phyloP scores from a whole-genome alignment of 2,329 filamentous ascomycete genomes.

The Sporothrix phasma region DNA sequence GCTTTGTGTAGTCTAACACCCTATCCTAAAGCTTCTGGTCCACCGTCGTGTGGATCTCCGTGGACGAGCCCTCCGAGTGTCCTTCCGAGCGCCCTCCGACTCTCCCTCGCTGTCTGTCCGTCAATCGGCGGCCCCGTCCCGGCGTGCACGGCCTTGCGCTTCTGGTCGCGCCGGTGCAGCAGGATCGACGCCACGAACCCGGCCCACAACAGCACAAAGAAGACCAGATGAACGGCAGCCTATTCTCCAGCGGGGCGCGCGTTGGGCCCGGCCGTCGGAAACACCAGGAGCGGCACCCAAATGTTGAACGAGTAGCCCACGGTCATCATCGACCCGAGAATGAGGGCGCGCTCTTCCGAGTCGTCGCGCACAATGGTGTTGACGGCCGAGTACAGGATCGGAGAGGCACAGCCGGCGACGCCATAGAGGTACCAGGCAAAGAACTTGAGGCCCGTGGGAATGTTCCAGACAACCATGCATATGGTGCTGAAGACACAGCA shows the following conservation, averaged over 20 bases:
- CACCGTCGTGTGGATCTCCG: not conserved
- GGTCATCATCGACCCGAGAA: slow-evolving; percentile 35
- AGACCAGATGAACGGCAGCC: slow-evolving; percentile 39
- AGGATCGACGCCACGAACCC: slow-evolving; percentile 31
- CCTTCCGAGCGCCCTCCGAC: too few species aligned
- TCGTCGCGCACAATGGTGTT: slow-evolving; percentile 33
- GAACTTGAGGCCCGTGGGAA: slow-evolving; percentile 40
- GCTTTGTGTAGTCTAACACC: too few species aligned
- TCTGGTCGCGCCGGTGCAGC: slow-evolving; percentile 23
- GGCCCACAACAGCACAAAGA: slow-evolving; percentile 35
- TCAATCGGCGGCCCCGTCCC: not conserved
- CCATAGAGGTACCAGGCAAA: slow-evolving; percentile 35
- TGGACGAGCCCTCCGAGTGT: too few species aligned
- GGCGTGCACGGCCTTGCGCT: not conserved
- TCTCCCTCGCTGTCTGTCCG: not conserved
- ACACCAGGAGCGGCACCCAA: slow-evolving; percentile 35
- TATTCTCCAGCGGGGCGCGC: slow-evolving; percentile 37
- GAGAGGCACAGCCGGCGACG: slow-evolving; percentile 29
- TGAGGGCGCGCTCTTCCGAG: slow-evolving; percentile 33
- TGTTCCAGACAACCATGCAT: slow-evolving; percentile 39
- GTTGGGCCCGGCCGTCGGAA: slow-evolving; percentile 32
- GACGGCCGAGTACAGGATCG: slow-evolving; percentile 35
- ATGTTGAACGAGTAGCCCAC: slow-evolving; percentile 37
- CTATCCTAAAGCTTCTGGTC: not conserved
- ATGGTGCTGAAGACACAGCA: slow-evolving; percentile 34